A percentile compares a stretch with the other conserved stretches of the same genome.
These are phyloP conservation scores for Fusarium camptoceras DNA, from an alignment of 2,329 filamentous ascomycete species.

Conservation along the genomic window DNA sequence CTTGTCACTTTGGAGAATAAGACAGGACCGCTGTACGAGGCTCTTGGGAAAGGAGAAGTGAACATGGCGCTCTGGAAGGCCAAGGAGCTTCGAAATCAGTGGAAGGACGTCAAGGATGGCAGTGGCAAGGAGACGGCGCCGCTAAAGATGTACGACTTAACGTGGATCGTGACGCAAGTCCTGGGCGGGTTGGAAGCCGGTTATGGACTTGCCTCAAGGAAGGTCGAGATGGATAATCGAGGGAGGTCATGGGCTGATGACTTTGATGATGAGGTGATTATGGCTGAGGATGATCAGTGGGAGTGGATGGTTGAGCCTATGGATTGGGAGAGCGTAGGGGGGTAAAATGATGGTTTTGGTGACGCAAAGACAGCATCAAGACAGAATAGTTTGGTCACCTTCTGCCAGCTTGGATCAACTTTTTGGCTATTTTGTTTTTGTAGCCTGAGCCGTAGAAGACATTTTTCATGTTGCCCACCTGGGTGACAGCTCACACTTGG, in stretches of 20 bases:
- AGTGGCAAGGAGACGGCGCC: slow-evolving; percentile 54
- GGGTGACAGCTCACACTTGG: too few species aligned
- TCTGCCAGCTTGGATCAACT: too few species aligned
- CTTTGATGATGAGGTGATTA: slow-evolving; percentile 25
- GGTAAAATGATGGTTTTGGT: not conserved
- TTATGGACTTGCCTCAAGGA: slow-evolving; percentile 62
- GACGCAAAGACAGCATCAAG: not conserved
- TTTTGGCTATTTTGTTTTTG: too few species aligned
- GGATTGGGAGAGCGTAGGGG: slow-evolving; percentile 52
- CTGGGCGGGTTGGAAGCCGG: slow-evolving; percentile 70
- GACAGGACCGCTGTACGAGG: slow-evolving; percentile 65
- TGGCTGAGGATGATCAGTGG: slow-evolving; percentile 48
- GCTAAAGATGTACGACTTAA: slow-evolving; percentile 71
- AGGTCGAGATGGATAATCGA: slow-evolving; percentile 54
- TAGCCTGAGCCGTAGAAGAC: too few species aligned
- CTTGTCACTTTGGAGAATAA: slow-evolving; percentile 69
- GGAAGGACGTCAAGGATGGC: slow-evolving; percentile 71
- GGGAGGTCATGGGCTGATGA: slow-evolving; percentile 52
- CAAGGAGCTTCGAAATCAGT: slow-evolving; percentile 77
- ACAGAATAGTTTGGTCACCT: not conserved
- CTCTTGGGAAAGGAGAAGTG: slow-evolving; percentile 67
- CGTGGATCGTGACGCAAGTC: slow-evolving; percentile 68
- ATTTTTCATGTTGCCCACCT: too few species aligned
- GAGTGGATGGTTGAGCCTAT: slow-evolving; percentile 57
- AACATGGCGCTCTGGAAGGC: slow-evolving; percentile 70